Base-by-base conservation (phyloP, 345 rosid species). In the Viola odorata region DNA sequence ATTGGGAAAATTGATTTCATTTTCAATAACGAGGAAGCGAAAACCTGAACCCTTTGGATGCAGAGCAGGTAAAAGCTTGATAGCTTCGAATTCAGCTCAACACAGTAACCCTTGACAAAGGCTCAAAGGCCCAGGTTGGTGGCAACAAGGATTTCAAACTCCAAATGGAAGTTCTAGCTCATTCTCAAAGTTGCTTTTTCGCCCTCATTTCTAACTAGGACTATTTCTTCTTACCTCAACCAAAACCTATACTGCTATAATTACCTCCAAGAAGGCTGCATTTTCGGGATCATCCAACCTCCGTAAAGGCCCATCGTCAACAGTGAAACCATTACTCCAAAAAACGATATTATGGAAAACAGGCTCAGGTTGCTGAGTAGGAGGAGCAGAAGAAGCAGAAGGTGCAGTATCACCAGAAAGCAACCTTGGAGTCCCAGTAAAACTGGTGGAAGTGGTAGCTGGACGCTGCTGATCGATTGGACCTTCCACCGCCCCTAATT, bases 201-300 rank as follows among this genome's bases (percentile, higher is more conserved):
- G 32, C 32, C 32, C 32, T 23, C 32, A 23, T 23, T 23, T 23
- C 32, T 23, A 23, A 23, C 32, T 23, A 23, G 32, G 32, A 23
- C 32, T 23, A 2, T 23, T 23, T 23, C 32, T 23, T 23, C 32
- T 23, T 23, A 23, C 32, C 32, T 23, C 2, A 23, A 23, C 32
- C 32, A 23, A 23, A 23, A 23, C 2, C 32, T 15, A 12, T 50
- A 51, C 8, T 45, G 45, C 0, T 53, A 45, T 69, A 47, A 23
- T 23, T 78, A 91, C 96, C 87, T 91, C 96, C n/a, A 91, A 73
- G 75, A 91, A 91, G 62, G 96, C 45, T 0, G 91, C 91, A 74
- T 89, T 91, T 66, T 89, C 98, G 54, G 98, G 98, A 83, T 89
- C 96, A 41, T 85, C 94, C 81, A 91, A 53, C 74, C 89, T 84